These are phyloP conservation scores for Colletotrichum chrysophilum DNA, from an alignment of 2,329 filamentous ascomycete species.

Conservation along the genomic window DNA sequence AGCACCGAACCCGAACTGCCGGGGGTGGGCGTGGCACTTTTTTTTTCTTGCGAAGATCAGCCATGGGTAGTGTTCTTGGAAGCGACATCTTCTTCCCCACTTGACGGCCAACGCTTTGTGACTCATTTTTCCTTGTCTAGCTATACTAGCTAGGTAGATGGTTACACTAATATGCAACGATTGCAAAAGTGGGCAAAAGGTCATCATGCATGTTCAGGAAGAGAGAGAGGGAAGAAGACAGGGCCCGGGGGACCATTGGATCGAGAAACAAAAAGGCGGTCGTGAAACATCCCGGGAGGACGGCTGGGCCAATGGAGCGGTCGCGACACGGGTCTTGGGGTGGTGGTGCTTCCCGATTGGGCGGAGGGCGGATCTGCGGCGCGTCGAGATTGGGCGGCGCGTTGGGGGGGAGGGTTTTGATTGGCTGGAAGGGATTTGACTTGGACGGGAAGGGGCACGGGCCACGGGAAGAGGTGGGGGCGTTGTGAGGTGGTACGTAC, in stretches of 20 bases:
- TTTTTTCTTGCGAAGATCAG: background rate
- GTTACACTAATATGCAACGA: background rate
- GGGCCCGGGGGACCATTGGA: background rate
- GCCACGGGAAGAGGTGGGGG: background rate
- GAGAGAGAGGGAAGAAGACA: background rate
- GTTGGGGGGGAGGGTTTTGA: background rate
- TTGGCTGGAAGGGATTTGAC: background rate
- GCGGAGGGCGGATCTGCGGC: background rate
- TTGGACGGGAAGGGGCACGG: background rate
- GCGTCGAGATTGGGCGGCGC: constrained; percentile 22
- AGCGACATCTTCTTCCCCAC: background rate
- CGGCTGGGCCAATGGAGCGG: constrained; percentile 20
- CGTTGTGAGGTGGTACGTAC: background rate
- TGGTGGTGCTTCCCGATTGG: constrained; percentile 11
- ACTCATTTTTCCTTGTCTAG: constrained; percentile 10
- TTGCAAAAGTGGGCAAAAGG: background rate
- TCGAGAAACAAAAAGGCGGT: constrained; percentile 19
- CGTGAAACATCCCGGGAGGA: constrained; percentile 20
- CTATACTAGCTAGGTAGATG: background rate
- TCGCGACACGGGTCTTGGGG: background rate
- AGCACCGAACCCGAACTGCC: background rate
- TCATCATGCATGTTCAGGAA: background rate
- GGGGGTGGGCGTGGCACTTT: background rate
- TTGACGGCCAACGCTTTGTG: background rate
- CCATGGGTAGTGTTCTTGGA: background rate